These are phyloP conservation scores for Kluyveromyces siamensis DNA, from an alignment of 805 yeast genomes.

Conservation along the genomic window DNA sequence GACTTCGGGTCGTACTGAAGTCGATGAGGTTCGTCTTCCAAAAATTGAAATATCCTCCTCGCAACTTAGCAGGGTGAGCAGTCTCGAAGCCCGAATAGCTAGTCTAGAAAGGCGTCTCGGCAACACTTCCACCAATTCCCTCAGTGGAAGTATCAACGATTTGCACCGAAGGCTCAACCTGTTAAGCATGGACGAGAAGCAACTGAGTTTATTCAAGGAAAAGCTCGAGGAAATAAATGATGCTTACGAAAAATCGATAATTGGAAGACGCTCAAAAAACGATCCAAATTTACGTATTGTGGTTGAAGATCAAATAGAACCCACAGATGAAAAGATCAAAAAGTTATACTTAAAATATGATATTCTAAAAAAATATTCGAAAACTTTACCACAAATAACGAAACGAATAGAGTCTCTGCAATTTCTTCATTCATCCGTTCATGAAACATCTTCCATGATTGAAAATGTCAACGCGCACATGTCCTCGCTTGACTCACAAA, in stretches of 20 bases:
- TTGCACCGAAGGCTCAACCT: constrained; percentile 23
- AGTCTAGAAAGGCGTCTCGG: constrained; percentile 15
- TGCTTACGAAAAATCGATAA: constrained; percentile 19
- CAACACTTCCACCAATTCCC: constrained; percentile 7
- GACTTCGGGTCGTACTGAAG: not conserved
- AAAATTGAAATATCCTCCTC: constrained; percentile 2
- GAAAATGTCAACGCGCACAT: constrained; percentile 15
- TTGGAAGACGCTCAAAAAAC: constrained; percentile 9
- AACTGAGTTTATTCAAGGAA: constrained; percentile 12
- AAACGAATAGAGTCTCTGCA: constrained; percentile 20
- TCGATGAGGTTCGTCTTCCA: constrained; percentile 1
- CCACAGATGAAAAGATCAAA: constrained; percentile 18
- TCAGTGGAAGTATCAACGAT: constrained; percentile 23
- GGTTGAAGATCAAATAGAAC: constrained; percentile 10
- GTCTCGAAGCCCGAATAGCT: constrained; percentile 12
- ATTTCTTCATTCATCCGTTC: constrained; percentile 14
- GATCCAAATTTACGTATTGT: constrained; percentile 6
- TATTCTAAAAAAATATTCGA: constrained; percentile 9
- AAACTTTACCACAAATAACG: constrained; percentile 20
- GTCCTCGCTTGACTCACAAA: constrained; percentile 14
- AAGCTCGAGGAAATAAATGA: constrained; percentile 18
- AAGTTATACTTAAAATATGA: constrained; percentile 16
- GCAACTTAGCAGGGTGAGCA: constrained; percentile 4
- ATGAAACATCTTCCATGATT: constrained; percentile 11
- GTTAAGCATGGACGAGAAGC: constrained; percentile 18